Conservation (phyloP, 768 basidiomycete genomes). For the Leccinum variicolor region DNA sequence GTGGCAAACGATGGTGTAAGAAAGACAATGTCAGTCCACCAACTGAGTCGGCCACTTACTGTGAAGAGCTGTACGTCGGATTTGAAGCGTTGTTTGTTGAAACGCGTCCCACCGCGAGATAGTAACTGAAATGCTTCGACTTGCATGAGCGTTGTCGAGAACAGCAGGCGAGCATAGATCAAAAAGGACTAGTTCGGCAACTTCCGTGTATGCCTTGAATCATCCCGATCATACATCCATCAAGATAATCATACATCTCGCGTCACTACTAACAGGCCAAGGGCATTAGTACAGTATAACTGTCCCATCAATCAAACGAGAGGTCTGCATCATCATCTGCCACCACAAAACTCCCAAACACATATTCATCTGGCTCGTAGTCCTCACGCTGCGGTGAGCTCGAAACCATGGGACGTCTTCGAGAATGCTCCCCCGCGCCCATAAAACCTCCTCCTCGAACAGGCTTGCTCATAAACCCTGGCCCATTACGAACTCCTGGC, state of each 20-base stretch:
- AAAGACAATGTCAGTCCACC: not conserved
- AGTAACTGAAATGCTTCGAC: slow-evolving; percentile 89
- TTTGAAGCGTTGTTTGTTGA: slow-evolving; percentile 74
- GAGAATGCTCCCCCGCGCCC: slow-evolving; percentile 31
- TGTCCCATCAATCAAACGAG: slow-evolving; percentile 35
- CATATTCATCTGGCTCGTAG: slow-evolving; percentile 61
- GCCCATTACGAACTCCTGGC: slow-evolving; percentile 36
- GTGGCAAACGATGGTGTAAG: slow-evolving; percentile 1
- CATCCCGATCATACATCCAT: not conserved
- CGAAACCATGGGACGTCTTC: slow-evolving; percentile 36
- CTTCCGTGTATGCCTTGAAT: slow-evolving; percentile 5
- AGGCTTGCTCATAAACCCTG: slow-evolving; percentile 54
- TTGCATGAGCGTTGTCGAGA: slow-evolving; percentile 39
- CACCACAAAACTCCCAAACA: slow-evolving; percentile 76
- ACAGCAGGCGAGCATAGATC: not conserved
- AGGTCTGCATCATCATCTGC: slow-evolving; percentile 75
- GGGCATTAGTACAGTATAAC: not conserved
- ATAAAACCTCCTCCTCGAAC: slow-evolving; percentile 41
- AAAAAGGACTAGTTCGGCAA: slow-evolving; percentile 6
- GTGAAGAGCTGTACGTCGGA: slow-evolving; percentile 69
- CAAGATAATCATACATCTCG: not conserved
- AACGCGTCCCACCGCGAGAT: slow-evolving; percentile 79
- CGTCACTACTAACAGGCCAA: not conserved
- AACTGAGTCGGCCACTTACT: slow-evolving; percentile 34
- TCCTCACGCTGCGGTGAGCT: slow-evolving; percentile 61